Evolutionary conservation across 176 grass and related monocot genomes (phyloP).

Genomic region (Oryza rufipogon): DNA sequence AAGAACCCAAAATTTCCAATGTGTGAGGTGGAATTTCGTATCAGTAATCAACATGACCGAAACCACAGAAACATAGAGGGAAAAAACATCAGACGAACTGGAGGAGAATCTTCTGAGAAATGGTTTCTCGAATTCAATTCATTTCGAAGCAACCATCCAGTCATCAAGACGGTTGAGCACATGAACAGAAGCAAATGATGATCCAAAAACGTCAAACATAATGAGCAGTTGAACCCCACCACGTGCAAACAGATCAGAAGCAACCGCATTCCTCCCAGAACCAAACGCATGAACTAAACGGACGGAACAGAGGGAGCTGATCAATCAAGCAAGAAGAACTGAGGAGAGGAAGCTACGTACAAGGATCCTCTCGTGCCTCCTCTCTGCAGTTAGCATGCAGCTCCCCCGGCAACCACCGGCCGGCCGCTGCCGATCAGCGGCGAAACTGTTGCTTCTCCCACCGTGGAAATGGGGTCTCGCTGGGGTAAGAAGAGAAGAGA

Average conservation of each 20-base stretch:
- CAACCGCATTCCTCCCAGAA: slow-evolving; percentile 18
- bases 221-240: slow-evolving; percentile 35
- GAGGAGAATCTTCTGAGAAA: not conserved
- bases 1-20: not conserved
- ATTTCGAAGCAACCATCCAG: slow-evolving; percentile 11
- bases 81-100: not conserved
- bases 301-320: not conserved
- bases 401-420: not conserved
- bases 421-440: slow-evolving; percentile 12
- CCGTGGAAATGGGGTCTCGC: not conserved
- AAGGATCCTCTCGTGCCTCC: not conserved
- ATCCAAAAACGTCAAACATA: slow-evolving; percentile 25
- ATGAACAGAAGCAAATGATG: slow-evolving; percentile 24
- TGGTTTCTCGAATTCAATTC: not conserved
- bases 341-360: slow-evolving; percentile 2
- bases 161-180: not conserved
- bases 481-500: not conserved
- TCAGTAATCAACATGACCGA: not conserved
- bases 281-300: not conserved
- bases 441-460: not conserved
- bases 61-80: not conserved
- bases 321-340: not conserved
- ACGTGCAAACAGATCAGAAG: slow-evolving; percentile 50
- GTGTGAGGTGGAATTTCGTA: not conserved
- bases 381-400: not conserved